Conservation (phyloP, 2,329 filamentous ascomycete species). For the Ophiostoma populinum region DNA sequence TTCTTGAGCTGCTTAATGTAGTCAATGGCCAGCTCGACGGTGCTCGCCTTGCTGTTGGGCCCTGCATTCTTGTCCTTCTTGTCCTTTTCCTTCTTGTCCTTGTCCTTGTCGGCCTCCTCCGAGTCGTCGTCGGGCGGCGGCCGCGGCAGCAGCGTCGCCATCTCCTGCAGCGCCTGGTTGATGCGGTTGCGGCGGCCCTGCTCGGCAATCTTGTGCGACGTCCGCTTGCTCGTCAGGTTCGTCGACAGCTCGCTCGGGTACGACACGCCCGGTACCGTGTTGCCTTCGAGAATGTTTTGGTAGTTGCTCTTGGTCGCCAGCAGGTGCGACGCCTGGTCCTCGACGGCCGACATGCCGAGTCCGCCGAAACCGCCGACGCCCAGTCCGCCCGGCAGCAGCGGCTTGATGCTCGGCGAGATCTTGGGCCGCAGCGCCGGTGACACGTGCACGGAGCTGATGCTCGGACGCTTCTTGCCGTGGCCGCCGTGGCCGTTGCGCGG, state of each 20-base stretch:
- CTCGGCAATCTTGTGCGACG: constrained; percentile 94
- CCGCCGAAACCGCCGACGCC: neutral
- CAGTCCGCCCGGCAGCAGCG: constrained; percentile 46
- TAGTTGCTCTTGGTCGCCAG: constrained; percentile 95
- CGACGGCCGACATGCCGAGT: constrained; percentile 26
- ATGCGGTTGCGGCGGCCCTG: constrained; percentile 91
- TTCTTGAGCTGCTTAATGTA: constrained; percentile 78
- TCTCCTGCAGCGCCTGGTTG: constrained; percentile 82
- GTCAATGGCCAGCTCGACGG: constrained; percentile 90
- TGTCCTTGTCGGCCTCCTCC: constrained; percentile 2
- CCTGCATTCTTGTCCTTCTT: constrained; percentile 17
- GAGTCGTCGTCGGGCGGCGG: constrained; percentile 16
- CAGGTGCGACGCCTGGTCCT: constrained; percentile 51
- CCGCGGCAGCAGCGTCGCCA: constrained; percentile 64
- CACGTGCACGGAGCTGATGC: constrained; percentile 54
- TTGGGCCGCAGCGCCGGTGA: constrained; percentile 75
- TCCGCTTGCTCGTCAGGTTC: constrained; percentile 88
- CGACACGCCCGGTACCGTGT: constrained; percentile 70
- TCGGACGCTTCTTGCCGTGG: constrained; percentile 48
- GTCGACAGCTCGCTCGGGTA: constrained; percentile 86
- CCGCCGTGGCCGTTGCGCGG: constrained; percentile 24
- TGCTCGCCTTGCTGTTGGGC: constrained; percentile 83
- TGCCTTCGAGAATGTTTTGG: constrained; percentile 90
- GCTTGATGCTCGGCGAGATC: constrained; percentile 91
- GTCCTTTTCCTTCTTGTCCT: constrained; percentile 23